Evolutionary conservation across 345 rosid species (phyloP).

Genomic region (Populus euphratica): DNA sequence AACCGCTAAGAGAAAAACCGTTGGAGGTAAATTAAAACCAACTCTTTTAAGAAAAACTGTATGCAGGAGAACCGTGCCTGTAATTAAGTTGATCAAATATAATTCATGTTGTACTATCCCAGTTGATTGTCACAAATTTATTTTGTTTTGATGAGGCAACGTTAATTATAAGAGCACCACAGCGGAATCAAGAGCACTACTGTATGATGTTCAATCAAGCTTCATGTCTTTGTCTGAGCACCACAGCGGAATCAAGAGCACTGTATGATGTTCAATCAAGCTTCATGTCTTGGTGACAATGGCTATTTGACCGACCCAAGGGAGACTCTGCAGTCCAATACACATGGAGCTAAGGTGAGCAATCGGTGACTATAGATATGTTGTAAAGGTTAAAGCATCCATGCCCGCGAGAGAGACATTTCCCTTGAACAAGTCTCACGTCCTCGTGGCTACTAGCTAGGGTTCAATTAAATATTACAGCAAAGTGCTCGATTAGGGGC

Average conservation of each 20-base stretch:
- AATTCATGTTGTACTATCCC: no score
- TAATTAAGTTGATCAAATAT: no score
- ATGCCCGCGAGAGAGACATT: neutral
- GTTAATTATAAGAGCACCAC: neutral
- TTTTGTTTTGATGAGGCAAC: no score
- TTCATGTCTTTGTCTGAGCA: neutral
- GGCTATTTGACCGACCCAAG: neutral
- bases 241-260: no score
- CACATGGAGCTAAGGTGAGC: neutral
- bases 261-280: slow-evolving; percentile 1
- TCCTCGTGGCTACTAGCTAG: neutral
- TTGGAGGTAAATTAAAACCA: no score
- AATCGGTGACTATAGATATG: neutral
- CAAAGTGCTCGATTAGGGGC: neutral
- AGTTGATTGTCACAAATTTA: no score
- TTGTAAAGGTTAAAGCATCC: neutral
- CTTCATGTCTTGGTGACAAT: neutral
- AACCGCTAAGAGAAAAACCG: no score
- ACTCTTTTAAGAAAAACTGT: no score
- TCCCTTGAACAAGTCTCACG: neutral
- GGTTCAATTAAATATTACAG: neutral
- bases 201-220: slow-evolving; percentile 3
- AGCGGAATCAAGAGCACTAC: no score
- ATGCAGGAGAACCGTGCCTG: no score
- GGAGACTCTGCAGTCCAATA: neutral